Evolutionary conservation across 805 yeast genomes (phyloP).

Genomic region (Danielia oregonensis): DNA sequence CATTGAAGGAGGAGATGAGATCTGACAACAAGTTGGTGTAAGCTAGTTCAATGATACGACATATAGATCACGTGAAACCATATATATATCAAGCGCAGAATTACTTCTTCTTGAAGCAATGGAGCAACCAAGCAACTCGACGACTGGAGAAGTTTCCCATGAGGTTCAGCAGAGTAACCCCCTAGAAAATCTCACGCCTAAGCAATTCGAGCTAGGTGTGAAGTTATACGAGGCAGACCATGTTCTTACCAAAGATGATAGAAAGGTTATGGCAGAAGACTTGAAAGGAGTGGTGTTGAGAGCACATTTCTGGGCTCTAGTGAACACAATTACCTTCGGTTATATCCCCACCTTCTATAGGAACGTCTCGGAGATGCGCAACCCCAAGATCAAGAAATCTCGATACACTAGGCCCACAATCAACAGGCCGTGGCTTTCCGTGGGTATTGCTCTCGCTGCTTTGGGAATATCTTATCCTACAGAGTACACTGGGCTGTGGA

Average conservation of each 20-base stretch:
- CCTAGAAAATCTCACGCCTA: slow-evolving; percentile 19
- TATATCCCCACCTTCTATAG: slow-evolving; percentile 39
- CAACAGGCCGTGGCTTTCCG: slow-evolving; percentile 31
- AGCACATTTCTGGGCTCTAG: slow-evolving; percentile 37
- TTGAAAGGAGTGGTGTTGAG: slow-evolving; percentile 32
- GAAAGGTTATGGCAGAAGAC: slow-evolving; percentile 37
- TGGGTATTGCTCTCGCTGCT: slow-evolving; percentile 34
- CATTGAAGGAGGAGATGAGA: slow-evolving; percentile 72
- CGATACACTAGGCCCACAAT: too few species aligned
- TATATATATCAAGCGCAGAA: too few species aligned
- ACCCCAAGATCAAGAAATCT: too few species aligned
- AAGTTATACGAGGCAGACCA: slow-evolving; percentile 50
- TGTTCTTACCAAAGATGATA: slow-evolving; percentile 35
- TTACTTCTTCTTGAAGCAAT: too few species aligned
- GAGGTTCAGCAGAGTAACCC: too few species aligned
- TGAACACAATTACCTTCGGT: slow-evolving; percentile 38
- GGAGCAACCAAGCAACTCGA: too few species aligned
- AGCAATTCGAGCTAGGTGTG: slow-evolving; percentile 36
- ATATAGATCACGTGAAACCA: too few species aligned
- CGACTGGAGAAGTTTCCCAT: too few species aligned
- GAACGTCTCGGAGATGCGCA: too few species aligned
- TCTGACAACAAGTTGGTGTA: slow-evolving; percentile 49
- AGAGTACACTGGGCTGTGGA: background rate
- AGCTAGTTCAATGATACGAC: too few species aligned
- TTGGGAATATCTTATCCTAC: background rate